Evolutionary conservation across 768 basidiomycete species (phyloP).

Genomic region (Mycena alexandri): DNA sequence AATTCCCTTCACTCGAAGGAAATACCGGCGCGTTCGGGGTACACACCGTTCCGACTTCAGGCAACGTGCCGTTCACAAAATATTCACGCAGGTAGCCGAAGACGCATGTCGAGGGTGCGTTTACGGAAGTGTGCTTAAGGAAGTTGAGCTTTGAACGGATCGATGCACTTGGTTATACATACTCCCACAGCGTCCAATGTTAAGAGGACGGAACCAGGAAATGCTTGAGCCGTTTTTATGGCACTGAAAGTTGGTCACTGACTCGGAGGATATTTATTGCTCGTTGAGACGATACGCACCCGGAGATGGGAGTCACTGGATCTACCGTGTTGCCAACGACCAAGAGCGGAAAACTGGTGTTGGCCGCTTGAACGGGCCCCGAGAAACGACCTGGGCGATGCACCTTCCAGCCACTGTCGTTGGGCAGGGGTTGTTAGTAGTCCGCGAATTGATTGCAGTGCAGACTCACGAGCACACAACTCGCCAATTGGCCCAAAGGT

Average conservation of each 20-base stretch:
- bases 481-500: slow-evolving; percentile 13
- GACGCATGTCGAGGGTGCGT: slow-evolving; percentile 6
- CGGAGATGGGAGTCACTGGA: slow-evolving; percentile 26
- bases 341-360: slow-evolving; percentile 49
- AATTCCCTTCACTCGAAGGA: too few relatives aligned
- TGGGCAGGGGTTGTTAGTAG: not conserved
- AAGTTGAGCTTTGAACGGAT: too few relatives aligned
- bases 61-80: slow-evolving; percentile 14
- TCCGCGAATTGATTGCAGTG: not conserved
- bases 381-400: slow-evolving; percentile 32
- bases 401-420: slow-evolving; percentile 16
- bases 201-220: not conserved
- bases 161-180: not conserved
- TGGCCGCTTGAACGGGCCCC: slow-evolving; percentile 43
- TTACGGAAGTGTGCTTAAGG: slow-evolving; percentile 7
- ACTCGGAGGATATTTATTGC: not conserved
- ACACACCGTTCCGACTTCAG: slow-evolving; percentile 13
- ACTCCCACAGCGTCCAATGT: not conserved
- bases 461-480: slow-evolving; percentile 12
- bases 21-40: not conserved
- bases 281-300: slow-evolving; percentile 8
- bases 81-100: slow-evolving; percentile 11
- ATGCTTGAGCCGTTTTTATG: not conserved
- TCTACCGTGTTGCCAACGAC: slow-evolving; percentile 42
- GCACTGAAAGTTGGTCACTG: not conserved